Conservation (phyloP, 140 eudicot species). For the Cichorium intybus region DNA sequence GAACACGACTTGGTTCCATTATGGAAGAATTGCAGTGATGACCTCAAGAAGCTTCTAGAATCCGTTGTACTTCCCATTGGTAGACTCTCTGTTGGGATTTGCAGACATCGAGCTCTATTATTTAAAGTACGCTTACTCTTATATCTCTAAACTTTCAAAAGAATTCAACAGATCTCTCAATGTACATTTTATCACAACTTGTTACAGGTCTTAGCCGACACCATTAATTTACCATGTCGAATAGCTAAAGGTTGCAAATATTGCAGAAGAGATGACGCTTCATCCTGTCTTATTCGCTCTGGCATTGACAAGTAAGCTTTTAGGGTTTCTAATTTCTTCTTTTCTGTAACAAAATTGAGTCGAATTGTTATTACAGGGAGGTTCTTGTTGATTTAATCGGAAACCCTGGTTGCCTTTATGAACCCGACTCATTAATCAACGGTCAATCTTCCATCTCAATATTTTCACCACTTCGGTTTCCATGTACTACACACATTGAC, state of each 20-base stretch:
- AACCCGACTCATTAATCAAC: slow-evolving; percentile 84
- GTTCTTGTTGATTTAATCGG: slow-evolving; percentile 77
- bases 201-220: slow-evolving; percentile 83
- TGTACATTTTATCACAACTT: slow-evolving; percentile 5
- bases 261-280: slow-evolving; percentile 68
- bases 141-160: neutral
- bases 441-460: slow-evolving; percentile 97
- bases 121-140: slow-evolving; percentile 64
- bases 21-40: slow-evolving; percentile 75
- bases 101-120: slow-evolving; percentile 86
- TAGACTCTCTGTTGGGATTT: slow-evolving; percentile 75
- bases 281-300: slow-evolving; percentile 88
- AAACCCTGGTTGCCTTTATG: slow-evolving; percentile 77
- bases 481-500: slow-evolving; percentile 55
- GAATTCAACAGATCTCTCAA: neutral
- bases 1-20: slow-evolving; percentile 58
- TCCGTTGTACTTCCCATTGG: slow-evolving; percentile 82
- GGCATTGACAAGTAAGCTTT: slow-evolving; percentile 64
- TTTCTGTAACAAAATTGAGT: neutral
- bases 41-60: slow-evolving; percentile 57
- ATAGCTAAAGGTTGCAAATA: slow-evolving; percentile 85
- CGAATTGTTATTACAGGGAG: slow-evolving; percentile 52
- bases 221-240: slow-evolving; percentile 76
- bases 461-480: slow-evolving; percentile 78
- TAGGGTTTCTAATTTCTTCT: too few species aligned